Evolutionary conservation across 2,329 filamentous ascomycete species (phyloP).

Genomic region (Pestalotiopsis sp.): DNA sequence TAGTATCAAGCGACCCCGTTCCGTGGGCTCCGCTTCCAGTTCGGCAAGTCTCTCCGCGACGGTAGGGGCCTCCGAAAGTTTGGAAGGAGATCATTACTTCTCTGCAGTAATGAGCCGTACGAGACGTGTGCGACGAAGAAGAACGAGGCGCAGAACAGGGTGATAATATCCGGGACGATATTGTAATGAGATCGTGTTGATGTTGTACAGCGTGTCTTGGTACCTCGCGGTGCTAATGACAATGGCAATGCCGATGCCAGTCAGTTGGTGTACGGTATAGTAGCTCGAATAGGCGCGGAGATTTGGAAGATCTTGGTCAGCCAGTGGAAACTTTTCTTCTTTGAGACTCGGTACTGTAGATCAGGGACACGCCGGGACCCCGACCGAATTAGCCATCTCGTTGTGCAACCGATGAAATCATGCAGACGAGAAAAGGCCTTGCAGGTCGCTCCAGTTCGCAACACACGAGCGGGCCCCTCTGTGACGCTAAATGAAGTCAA

Average conservation of each 20-base stretch:
- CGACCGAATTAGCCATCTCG: conserved; percentile 22
- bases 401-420: neutral
- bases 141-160: conserved; percentile 20
- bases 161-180: conserved; percentile 4
- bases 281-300: conserved; percentile 7
- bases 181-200: conserved; percentile 2
- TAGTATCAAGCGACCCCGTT: neutral
- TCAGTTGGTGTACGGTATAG: neutral
- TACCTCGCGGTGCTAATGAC: neutral
- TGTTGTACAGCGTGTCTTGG: neutral
- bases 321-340: conserved; percentile 14
- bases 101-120: conserved; percentile 22
- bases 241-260: neutral
- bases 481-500: neutral
- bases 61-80: conserved; percentile 16
- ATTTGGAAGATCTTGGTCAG: conserved; percentile 17
- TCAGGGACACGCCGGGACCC: conserved; percentile 26
- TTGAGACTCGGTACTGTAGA: conserved; percentile 25
- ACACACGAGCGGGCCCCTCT: neutral
- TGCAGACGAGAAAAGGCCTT: neutral
- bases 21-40: conserved; percentile 1
- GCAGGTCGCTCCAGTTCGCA: neutral
- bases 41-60: conserved; percentile 15
- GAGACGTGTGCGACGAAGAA: conserved; percentile 22
- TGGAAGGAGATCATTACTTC: conserved; percentile 14